Percentiles rank a stretch among this genome's conserved stretches.
These are phyloP conservation scores for Rosa hybrid DNA, from an alignment of 331 rosid species.

Conservation along the genomic window DNA sequence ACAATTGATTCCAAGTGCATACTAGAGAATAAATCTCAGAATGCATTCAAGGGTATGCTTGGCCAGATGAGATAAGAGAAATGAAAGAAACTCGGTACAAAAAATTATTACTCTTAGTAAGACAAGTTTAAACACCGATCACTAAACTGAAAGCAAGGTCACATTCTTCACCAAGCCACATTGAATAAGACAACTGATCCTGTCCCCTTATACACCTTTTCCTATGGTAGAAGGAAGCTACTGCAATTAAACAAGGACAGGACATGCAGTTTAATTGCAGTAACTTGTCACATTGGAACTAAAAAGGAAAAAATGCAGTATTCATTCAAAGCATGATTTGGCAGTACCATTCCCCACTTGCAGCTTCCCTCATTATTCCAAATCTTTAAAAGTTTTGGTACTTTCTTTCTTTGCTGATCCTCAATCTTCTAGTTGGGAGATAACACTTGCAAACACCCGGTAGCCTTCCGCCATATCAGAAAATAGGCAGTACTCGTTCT, in stretches of 20 bases:
- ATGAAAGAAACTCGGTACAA: not conserved
- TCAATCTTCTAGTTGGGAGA: slow-evolving; percentile 73
- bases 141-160: not conserved
- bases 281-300: not conserved
- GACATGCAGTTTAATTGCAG: not conserved
- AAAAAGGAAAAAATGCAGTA: not conserved
- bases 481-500: slow-evolving; percentile 89
- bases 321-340: not conserved
- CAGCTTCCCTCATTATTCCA: slow-evolving; percentile 3
- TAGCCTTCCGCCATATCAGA: slow-evolving; percentile 89
- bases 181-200: not conserved
- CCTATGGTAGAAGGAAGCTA: not conserved
- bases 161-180: not conserved
- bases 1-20: not conserved
- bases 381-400: not conserved
- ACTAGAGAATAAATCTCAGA: not conserved
- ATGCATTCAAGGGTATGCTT: not conserved
- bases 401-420: not conserved
- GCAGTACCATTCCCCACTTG: not conserved
- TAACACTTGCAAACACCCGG: slow-evolving; percentile 61
- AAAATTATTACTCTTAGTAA: not conserved
- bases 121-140: not conserved
- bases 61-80: not conserved
- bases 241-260: not conserved
- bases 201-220: not conserved